These are phyloP conservation scores for Pichia sp. DNA, from an alignment of 1,139 yeast genomes.

Conservation along the genomic window DNA sequence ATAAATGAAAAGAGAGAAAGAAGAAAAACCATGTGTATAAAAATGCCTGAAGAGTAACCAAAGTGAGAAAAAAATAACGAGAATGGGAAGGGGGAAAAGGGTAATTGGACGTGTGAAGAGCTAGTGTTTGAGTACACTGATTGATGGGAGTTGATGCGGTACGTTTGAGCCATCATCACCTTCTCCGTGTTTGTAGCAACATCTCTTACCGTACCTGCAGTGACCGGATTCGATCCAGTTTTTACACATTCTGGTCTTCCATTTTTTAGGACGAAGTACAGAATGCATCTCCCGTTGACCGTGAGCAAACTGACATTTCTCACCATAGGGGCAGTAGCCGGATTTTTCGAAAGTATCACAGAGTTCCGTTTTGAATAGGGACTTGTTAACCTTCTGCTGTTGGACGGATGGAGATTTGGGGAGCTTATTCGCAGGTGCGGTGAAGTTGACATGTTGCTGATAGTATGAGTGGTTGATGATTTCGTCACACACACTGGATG, in stretches of 20 bases:
- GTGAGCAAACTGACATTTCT: slow-evolving; percentile 92
- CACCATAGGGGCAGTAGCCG: slow-evolving; percentile 80
- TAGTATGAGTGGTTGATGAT: slow-evolving; percentile 2
- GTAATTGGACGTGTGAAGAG: too few relatives aligned
- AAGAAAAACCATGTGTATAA: too few relatives aligned
- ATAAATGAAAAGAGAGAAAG: background rate
- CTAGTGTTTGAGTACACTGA: slow-evolving; percentile 1
- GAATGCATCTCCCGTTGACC: slow-evolving; percentile 70
- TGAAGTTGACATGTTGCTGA: background rate
- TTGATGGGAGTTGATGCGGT: background rate
- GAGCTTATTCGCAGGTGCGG: background rate
- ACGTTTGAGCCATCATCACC: slow-evolving; percentile 16
- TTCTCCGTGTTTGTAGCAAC: slow-evolving; percentile 80
- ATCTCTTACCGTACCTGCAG: slow-evolving; percentile 85
- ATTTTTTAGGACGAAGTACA: slow-evolving; percentile 72
- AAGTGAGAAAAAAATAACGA: too few relatives aligned
- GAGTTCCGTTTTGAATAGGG: slow-evolving; percentile 81
- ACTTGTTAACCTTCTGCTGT: slow-evolving; percentile 38
- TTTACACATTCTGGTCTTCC: slow-evolving; percentile 88
- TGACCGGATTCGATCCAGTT: slow-evolving; percentile 80
- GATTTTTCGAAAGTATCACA: slow-evolving; percentile 72
- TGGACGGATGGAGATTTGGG: background rate
- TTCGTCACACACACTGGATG: slow-evolving; percentile 3
- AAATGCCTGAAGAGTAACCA: too few relatives aligned
- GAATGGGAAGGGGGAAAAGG: background rate